These are phyloP conservation scores for Debaryomyces coudertii DNA, from an alignment of 1,139 yeast species.

Conservation along the genomic window DNA sequence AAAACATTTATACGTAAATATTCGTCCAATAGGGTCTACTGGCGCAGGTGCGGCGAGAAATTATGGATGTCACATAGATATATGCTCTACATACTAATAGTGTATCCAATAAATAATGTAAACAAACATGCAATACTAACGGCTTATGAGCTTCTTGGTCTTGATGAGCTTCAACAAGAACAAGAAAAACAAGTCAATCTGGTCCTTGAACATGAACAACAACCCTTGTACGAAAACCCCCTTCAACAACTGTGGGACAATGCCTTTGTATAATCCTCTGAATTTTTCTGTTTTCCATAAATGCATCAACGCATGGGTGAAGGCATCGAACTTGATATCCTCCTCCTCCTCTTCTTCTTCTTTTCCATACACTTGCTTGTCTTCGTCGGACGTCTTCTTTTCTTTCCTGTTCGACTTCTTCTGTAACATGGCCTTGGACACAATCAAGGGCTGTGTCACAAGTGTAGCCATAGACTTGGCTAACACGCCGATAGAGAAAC, in stretches of 20 bases:
- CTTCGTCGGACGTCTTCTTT: conserved; percentile 14
- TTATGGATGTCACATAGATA: neutral
- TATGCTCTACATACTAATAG: neutral
- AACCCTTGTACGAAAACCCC: conserved; percentile 87
- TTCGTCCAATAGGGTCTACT: neutral
- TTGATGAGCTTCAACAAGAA: conserved; percentile 39
- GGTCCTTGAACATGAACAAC: conserved; percentile 82
- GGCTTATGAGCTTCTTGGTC: conserved; percentile 10
- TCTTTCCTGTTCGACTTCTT: conserved; percentile 39
- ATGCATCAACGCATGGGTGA: conserved; percentile 47
- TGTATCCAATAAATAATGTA: neutral
- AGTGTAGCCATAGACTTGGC: conserved; percentile 83
- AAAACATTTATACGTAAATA: no score
- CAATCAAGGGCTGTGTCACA: conserved; percentile 82
- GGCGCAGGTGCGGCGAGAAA: neutral
- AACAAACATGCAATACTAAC: conserved; percentile 4
- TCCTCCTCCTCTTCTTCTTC: conserved; percentile 30
- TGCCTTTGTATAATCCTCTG: conserved; percentile 68
- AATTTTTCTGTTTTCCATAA: conserved; percentile 48
- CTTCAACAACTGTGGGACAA: conserved; percentile 78
- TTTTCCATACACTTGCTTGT: conserved; percentile 32
- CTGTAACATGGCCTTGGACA: conserved; percentile 81
- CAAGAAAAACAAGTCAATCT: conserved; percentile 51
- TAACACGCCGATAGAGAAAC: conserved; percentile 73
- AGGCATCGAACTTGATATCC: conserved; percentile 41